Evolutionary conservation across 495 filamentous ascomycete species (phyloP), one percentile per base, ranked within the genome.

Genomic region (Penicillium turbatum): DNA sequence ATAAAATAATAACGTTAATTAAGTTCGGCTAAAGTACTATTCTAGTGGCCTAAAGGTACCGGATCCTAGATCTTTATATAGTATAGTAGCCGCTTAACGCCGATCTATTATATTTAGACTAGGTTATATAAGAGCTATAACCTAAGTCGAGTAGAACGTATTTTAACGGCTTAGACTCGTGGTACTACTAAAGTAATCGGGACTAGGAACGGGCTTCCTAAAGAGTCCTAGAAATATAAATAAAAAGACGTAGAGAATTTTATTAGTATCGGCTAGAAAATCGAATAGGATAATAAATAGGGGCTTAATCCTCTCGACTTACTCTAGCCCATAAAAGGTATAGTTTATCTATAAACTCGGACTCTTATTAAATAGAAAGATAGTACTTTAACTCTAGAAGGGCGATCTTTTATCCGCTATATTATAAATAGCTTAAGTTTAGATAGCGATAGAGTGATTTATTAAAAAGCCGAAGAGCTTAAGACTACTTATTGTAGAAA

Each of bases 21-120:
- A 5, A 40, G n/a, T 19, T 58, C 43, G 51, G 82, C 81, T 72
- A 78, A 80, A 45, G 74, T 88, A 48, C 73, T 84, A 47, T 88
- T 49, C 27, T 63, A 51, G 57, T 66, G 53, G 63, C 53, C 57
- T 30, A 62, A 54, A 36, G 63, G 57, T 9, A 59, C 50, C 6
- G 55, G 63, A 11, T 54, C 53, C 29, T 45, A 66, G 37, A 59
- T 56, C 8, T 63, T 66, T 29, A 48, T 66, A 4, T 46, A 46
- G 8, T 63, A 66, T 27, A 47, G 63, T 42, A 49, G 48, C 15
- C 37, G 26, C n/a, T 45, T 34, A 0, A 42, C 32, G 2, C 47
- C 52, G 29, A 63, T 66, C 38, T 66, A 53, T 51, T 46, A 53
- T 11, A 59, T 66, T 36, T 41, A 53, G n/a, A 55, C 63, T 37